Conservation (phyloP, 495 filamentous ascomycete species). For the Immersiella caudata region DNA sequence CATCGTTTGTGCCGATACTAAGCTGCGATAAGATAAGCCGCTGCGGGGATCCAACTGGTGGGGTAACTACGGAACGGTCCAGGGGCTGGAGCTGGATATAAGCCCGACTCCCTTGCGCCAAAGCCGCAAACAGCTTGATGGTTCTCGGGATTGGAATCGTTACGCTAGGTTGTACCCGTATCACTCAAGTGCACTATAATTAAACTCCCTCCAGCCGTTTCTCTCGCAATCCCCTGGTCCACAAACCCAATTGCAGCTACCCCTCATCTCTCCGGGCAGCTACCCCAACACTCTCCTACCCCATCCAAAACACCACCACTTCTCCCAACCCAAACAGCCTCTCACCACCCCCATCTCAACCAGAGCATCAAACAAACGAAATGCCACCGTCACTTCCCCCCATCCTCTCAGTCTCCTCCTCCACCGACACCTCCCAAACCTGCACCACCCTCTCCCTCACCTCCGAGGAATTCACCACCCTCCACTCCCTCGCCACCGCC, state of each 20-base stretch:
- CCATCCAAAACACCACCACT: neutral
- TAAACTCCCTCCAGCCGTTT: neutral
- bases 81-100: neutral
- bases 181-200: neutral
- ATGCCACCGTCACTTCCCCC: slow-evolving; percentile 20
- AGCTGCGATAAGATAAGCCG: slow-evolving; percentile 25
- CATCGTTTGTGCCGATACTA: slow-evolving; percentile 18
- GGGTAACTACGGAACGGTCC: slow-evolving; percentile 11
- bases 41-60: slow-evolving; percentile 11
- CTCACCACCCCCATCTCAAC: slow-evolving; percentile 4
- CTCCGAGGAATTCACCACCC: slow-evolving; percentile 59
- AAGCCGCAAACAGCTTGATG: neutral
- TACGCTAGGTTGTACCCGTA: neutral
- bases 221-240: neutral
- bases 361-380: slow-evolving; percentile 2
- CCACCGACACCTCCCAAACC: slow-evolving; percentile 29
- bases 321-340: neutral
- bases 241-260: neutral
- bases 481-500: slow-evolving; percentile 59
- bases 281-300: neutral
- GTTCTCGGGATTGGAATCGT: neutral
- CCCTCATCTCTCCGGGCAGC: neutral
- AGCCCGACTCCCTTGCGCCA: neutral
- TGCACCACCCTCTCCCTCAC: slow-evolving; percentile 55
- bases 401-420: slow-evolving; percentile 33